Evolutionary conservation across 2,329 filamentous ascomycete species (phyloP).

Genomic region (Microcera coccophila): DNA sequence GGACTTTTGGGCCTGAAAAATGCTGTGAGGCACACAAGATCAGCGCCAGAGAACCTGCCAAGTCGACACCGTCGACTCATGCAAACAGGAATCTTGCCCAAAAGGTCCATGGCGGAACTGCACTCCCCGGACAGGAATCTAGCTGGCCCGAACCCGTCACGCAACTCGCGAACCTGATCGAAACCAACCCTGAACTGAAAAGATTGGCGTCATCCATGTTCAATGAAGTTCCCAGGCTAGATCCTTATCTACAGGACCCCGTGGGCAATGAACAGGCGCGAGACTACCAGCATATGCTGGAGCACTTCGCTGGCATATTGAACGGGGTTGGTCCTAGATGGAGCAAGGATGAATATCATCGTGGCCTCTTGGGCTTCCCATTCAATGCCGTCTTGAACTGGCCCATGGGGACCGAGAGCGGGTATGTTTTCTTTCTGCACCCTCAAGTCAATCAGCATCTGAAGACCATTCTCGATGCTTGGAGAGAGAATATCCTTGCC

Average conservation of each 20-base stretch:
- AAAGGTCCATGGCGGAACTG: too few relatives aligned
- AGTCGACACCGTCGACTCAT: too few relatives aligned
- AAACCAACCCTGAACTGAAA: too few relatives aligned
- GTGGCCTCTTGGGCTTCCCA: conserved; percentile 50
- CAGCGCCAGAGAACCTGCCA: too few relatives aligned
- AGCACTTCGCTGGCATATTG: conserved; percentile 16
- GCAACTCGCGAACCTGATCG: too few relatives aligned
- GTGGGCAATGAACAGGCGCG: conserved; percentile 12
- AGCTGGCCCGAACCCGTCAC: too few relatives aligned
- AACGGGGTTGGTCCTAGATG: conserved; percentile 14
- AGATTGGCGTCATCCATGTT: too few relatives aligned
- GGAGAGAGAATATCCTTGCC: conserved; percentile 33
- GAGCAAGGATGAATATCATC: conserved; percentile 4
- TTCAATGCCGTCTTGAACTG: conserved; percentile 57
- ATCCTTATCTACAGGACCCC: conserved; percentile 15
- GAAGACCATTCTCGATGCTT: conserved; percentile 48
- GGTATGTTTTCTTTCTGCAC: conserved; percentile 52
- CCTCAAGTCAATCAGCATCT: conserved; percentile 49
- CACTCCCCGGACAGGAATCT: too few relatives aligned
- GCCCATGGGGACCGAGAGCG: conserved; percentile 54
- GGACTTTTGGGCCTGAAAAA: too few relatives aligned
- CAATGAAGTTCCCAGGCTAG: conserved; percentile 21
- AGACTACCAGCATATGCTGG: conserved; percentile 20
- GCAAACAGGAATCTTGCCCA: too few relatives aligned
- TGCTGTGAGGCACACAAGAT: too few relatives aligned